Conservation (phyloP, 1,284 basidiomycete species). For the Rhodofomes roseus region DNA sequence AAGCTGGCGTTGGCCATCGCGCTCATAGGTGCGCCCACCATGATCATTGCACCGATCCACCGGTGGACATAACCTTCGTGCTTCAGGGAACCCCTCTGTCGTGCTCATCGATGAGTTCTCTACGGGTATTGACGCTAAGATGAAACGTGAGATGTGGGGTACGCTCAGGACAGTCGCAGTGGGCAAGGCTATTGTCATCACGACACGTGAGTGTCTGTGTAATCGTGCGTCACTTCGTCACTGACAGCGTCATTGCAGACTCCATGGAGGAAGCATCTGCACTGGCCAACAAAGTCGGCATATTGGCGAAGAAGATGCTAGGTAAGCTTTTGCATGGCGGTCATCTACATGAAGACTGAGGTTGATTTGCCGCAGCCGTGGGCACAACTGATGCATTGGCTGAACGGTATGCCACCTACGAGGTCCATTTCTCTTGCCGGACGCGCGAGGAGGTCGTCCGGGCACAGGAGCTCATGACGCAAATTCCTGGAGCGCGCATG, state of each 20-base stretch:
- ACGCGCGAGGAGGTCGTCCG: conserved; percentile 53
- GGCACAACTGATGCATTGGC: conserved; percentile 66
- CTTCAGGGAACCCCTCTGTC: conserved; percentile 67
- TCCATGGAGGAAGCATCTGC: conserved; percentile 85
- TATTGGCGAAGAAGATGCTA: conserved; percentile 64
- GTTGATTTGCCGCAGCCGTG: conserved; percentile 40
- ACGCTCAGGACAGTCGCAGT: conserved; percentile 62
- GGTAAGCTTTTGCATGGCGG: conserved; percentile 37
- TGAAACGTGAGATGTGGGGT: conserved; percentile 81
- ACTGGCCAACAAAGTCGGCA: conserved; percentile 69
- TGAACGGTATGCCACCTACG: conserved; percentile 67
- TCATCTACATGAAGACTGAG: background rate
- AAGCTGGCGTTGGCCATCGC: conserved; percentile 78
- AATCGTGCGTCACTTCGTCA: background rate
- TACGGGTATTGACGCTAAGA: conserved; percentile 79
- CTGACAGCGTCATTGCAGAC: conserved; percentile 36
- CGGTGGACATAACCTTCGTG: background rate
- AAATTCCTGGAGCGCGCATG: conserved; percentile 60
- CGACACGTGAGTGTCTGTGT: conserved; percentile 49
- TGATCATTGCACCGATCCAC: background rate
- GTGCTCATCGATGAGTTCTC: conserved; percentile 83
- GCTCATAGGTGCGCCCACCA: conserved; percentile 53
- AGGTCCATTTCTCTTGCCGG: conserved; percentile 72
- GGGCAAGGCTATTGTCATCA: conserved; percentile 66
- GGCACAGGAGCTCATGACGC: conserved; percentile 59